Percentiles rank a stretch among this genome's conserved stretches.
Conservation (phyloP, 805 yeast species). For the Candida nanaspora region DNA sequence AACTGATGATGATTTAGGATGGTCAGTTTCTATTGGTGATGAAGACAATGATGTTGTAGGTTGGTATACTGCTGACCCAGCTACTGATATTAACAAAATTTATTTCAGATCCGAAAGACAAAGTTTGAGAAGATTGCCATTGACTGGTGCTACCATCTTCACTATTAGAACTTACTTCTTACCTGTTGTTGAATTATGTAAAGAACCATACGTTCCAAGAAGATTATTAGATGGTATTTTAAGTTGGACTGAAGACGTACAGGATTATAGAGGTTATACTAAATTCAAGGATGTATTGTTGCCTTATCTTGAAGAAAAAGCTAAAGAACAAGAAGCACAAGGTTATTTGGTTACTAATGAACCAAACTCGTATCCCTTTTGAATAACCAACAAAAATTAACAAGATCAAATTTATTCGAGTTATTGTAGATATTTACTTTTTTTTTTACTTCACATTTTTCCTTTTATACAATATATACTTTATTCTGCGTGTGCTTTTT, state of each 20-base stretch:
- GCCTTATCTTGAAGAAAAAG: conserved; percentile 45
- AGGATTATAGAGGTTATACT: conserved; percentile 50
- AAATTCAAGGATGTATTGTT: conserved; percentile 45
- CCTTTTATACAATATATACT: not conserved
- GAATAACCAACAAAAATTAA: not conserved
- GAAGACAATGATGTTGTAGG: conserved; percentile 47
- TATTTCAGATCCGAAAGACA: conserved; percentile 62
- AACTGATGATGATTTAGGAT: conserved; percentile 53
- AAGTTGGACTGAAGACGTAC: conserved; percentile 56
- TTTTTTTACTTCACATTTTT: not conserved
- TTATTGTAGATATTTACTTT: not conserved
- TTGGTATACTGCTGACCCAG: conserved; percentile 55
- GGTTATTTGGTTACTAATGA: conserved; percentile 36
- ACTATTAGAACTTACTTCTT: conserved; percentile 59
- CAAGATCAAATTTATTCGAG: not conserved
- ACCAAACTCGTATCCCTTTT: conserved; percentile 36
- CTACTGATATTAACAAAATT: conserved; percentile 37
- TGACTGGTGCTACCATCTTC: conserved; percentile 49
- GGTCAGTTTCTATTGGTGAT: conserved; percentile 60
- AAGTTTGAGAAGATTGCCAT: conserved; percentile 52
- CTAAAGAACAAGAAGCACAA: conserved; percentile 37
- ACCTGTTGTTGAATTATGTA: conserved; percentile 44
- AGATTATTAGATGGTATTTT: conserved; percentile 51
- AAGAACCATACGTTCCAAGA: conserved; percentile 57
- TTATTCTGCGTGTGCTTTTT: not conserved